Conservation (phyloP, 73 alveolate species). For the Blepharisma japonicum region DNA sequence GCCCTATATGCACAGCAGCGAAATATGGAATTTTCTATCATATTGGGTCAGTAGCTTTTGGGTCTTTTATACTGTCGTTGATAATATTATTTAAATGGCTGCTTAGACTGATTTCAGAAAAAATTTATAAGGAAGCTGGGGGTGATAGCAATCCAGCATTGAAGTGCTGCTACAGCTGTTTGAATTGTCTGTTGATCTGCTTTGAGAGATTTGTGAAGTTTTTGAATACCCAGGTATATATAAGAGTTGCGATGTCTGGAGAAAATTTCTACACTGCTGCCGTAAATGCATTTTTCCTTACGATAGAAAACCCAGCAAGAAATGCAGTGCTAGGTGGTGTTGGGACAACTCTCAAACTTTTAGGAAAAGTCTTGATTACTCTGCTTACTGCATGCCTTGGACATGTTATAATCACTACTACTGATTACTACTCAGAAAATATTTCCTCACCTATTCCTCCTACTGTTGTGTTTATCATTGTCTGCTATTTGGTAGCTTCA, state of each 20-base stretch:
- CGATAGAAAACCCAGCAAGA: slow-evolving; percentile 82
- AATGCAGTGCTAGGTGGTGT: slow-evolving; percentile 74
- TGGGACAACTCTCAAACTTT: slow-evolving; percentile 73
- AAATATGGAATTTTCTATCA: slow-evolving; percentile 86
- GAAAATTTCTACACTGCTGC: slow-evolving; percentile 90
- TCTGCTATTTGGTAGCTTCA: slow-evolving; percentile 78
- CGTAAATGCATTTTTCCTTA: slow-evolving; percentile 81
- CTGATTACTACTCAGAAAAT: slow-evolving; percentile 62
- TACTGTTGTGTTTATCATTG: slow-evolving; percentile 61
- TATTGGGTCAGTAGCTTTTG: slow-evolving; percentile 95
- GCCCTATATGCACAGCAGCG: slow-evolving; percentile 65
- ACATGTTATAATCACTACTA: slow-evolving; percentile 67
- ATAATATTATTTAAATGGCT: slow-evolving; percentile 70
- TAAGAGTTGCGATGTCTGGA: slow-evolving; percentile 84
- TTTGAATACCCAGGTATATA: slow-evolving; percentile 92
- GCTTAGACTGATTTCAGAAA: slow-evolving; percentile 35
- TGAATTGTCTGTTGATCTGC: slow-evolving; percentile 79
- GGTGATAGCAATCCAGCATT: slow-evolving; percentile 57
- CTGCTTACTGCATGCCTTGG: slow-evolving; percentile 72
- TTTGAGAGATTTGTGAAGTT: slow-evolving; percentile 82
- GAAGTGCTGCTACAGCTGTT: slow-evolving; percentile 72
- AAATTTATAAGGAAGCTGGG: slow-evolving; percentile 58
- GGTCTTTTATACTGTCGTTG: slow-evolving; percentile 88
- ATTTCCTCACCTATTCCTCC: slow-evolving; percentile 86
- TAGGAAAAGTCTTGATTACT: slow-evolving; percentile 85